A percentile compares a stretch with the other conserved stretches of the same genome.
phyloP scores from a whole-genome alignment of 257 asterid genomes.

The Salvia miltiorrhiza region DNA sequence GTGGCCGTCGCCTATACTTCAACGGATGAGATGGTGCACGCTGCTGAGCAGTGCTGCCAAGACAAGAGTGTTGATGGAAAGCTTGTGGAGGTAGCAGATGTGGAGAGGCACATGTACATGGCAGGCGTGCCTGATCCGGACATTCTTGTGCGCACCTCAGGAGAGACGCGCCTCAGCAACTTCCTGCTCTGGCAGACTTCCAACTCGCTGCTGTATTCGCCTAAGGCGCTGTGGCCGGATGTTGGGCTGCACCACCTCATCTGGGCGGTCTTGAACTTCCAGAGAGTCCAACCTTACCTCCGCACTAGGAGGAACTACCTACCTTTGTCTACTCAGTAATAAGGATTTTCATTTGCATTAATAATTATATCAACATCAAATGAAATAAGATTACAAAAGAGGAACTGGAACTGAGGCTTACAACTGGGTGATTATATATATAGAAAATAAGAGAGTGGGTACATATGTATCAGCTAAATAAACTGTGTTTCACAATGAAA shows the following conservation, averaged over 20 bases:
- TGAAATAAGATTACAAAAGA: conserved; percentile 10
- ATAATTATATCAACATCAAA: conserved; percentile 1
- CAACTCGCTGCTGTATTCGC: conserved; percentile 51
- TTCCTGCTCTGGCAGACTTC: conserved; percentile 76
- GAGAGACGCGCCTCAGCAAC: conserved; percentile 51
- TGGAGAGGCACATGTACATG: conserved; percentile 70
- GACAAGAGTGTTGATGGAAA: conserved; percentile 19
- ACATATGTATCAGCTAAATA: background rate
- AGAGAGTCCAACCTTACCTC: conserved; percentile 39
- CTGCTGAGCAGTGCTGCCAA: conserved; percentile 45
- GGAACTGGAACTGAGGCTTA: background rate
- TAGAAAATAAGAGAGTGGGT: conserved; percentile 3
- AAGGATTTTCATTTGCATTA: conserved; percentile 13
- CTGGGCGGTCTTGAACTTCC: conserved; percentile 69
- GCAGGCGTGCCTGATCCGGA: conserved; percentile 71
- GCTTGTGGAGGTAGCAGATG: conserved; percentile 19
- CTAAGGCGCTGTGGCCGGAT: conserved; percentile 74
- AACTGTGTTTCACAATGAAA: conserved; percentile 23
- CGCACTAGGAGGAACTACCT: conserved; percentile 48
- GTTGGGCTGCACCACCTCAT: conserved; percentile 62
- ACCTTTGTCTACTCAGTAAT: background rate
- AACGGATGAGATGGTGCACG: conserved; percentile 60
- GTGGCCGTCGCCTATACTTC: conserved; percentile 77
- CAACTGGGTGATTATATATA: background rate
- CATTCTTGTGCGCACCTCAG: conserved; percentile 56